These are phyloP conservation scores for Hygrophila difformis DNA, from an alignment of 257 asterid species.

Conservation along the genomic window DNA sequence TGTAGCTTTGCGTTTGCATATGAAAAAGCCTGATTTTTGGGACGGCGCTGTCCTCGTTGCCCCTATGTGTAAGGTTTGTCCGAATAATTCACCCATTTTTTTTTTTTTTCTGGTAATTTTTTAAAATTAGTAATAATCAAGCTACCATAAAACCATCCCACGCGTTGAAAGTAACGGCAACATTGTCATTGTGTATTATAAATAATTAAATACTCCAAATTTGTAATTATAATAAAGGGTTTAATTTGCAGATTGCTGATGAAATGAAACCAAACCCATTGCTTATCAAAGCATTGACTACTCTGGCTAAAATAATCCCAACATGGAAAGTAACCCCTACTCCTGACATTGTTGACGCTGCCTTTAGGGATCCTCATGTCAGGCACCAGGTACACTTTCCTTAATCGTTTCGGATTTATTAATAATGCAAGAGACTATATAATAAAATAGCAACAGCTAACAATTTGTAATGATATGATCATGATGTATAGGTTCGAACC, in stretches of 20 bases:
- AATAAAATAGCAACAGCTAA: no score
- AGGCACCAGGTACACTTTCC: conserved; percentile 84
- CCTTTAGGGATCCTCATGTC: conserved; percentile 70
- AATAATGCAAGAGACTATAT: no score
- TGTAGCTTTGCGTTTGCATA: background rate
- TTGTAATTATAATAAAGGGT: no score
- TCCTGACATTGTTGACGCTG: conserved; percentile 65
- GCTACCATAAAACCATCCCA: no score
- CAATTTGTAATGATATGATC: no score
- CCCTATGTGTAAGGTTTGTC: conserved; percentile 9
- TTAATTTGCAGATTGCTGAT: conserved; percentile 55
- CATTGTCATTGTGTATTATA: no score
- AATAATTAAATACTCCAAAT: no score
- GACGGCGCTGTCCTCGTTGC: conserved; percentile 11
- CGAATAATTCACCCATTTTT: no score
- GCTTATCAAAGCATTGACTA: conserved; percentile 38
- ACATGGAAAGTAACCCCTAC: conserved; percentile 86
- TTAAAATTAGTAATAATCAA: no score
- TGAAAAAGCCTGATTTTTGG: conserved; percentile 10
- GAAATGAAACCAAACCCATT: conserved; percentile 56
- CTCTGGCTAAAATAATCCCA: conserved; percentile 49
- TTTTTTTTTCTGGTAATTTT: no score
- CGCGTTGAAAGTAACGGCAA: no score
- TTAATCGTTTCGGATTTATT: no score
- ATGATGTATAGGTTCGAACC: conserved; percentile 74